Evolutionary conservation across 495 filamentous ascomycete genomes (phyloP).

Genomic region (Hypoxylon subgilvum): DNA sequence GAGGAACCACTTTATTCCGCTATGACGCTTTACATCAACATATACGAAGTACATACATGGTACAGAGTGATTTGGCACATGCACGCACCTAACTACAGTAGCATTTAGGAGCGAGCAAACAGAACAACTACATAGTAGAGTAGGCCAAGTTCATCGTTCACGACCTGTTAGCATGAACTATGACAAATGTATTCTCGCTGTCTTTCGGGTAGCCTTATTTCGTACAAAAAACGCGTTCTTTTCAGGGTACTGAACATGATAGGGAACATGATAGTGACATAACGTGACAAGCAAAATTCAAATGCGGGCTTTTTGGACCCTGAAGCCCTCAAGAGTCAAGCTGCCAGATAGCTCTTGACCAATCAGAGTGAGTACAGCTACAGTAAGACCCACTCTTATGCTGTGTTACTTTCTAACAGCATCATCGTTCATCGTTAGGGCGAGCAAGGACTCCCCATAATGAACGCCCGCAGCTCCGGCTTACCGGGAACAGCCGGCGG

Average conservation of each 20-base stretch:
- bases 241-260: neutral
- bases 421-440: conserved; percentile 39
- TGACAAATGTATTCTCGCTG: too few relatives aligned
- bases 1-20: neutral
- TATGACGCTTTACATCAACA: neutral
- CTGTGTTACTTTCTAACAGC: conserved; percentile 34
- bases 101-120: too few relatives aligned
- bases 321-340: too few relatives aligned
- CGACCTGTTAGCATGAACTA: too few relatives aligned
- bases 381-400: conserved; percentile 17
- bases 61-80: neutral
- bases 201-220: too few relatives aligned
- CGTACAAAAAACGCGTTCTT: neutral
- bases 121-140: too few relatives aligned
- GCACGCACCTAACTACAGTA: too few relatives aligned
- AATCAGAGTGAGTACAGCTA: conserved; percentile 17
- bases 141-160: too few relatives aligned
- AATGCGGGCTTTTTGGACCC: conserved; percentile 30
- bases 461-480: conserved; percentile 38
- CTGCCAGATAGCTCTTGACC: conserved; percentile 11
- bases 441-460: conserved; percentile 28
- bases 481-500: conserved; percentile 43
- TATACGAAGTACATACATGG: neutral
- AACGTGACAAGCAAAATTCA: neutral
- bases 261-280: neutral